Evolutionary conservation across 2,329 filamentous ascomycete species (phyloP).

Genomic region (Neospermospora avenae): DNA sequence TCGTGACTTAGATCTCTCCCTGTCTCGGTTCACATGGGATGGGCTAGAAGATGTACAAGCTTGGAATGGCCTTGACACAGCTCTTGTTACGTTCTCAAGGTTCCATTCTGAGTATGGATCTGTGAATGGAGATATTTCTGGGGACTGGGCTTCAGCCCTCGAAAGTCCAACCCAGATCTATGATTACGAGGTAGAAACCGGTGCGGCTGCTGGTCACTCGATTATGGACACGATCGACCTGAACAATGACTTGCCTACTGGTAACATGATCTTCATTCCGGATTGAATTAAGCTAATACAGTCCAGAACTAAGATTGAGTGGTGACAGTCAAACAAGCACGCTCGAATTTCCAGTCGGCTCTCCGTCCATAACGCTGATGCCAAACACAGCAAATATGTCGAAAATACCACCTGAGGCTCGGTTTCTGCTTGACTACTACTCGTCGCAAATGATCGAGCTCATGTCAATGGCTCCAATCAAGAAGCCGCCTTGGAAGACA

Average conservation of each 20-base stretch:
- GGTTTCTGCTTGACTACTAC: slow-evolving; percentile 15
- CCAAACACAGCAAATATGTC: slow-evolving; percentile 13
- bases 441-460: slow-evolving; percentile 10
- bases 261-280: background rate
- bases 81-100: slow-evolving; percentile 7
- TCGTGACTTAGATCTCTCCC: slow-evolving; percentile 3
- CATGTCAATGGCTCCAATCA: slow-evolving; percentile 16
- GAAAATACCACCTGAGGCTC: slow-evolving; percentile 16
- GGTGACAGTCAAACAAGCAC: background rate
- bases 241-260: background rate
- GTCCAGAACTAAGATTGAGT: background rate
- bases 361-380: slow-evolving; percentile 5
- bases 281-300: background rate
- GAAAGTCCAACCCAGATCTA: background rate
- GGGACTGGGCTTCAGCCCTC: background rate
- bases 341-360: background rate
- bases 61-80: slow-evolving; percentile 6
- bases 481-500: slow-evolving; percentile 19
- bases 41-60: slow-evolving; percentile 2
- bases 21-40: slow-evolving; percentile 8
- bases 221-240: no score
- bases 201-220: background rate
- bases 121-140: background rate
- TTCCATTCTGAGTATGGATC: background rate
- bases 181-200: background rate